Evolutionary conservation across 306 rosid species (phyloP), one percentile per base, ranked within the genome.

Genomic region (Glycine latifolia): DNA sequence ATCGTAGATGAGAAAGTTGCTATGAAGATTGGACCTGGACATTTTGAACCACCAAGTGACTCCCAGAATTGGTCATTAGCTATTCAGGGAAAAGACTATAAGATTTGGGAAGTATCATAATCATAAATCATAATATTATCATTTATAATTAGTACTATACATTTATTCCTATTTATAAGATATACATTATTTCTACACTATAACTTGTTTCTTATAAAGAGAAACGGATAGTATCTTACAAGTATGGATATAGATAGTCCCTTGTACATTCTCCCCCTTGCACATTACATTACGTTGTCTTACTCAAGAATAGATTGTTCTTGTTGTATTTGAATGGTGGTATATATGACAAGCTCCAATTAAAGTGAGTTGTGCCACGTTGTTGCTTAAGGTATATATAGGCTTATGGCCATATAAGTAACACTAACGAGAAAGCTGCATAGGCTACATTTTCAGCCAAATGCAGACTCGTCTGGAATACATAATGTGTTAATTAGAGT

Each of bases 11-110:
- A 87, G 53, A 89, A 82, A 49, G 81, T 94, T 31, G 91, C 89
- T 4, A 67, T 94, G 87, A 94, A 94, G 91, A 92, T 94, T 8
- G 98, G 97, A 79, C 98, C 96, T 10, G 98, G 98, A 55, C 74
- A 87, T 79, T 94, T 83, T 79, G 92, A 94, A 72, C 96, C 98
- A 31, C 88, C 85, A 49, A 87, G 56, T 47, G 87, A 75, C 55
- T 63, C 85, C 61, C 70, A 76, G 16, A 80, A 53, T 66, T 94
- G 98, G 98, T 81, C 91, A 61, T 31, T 65, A 70, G 85, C 81
- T 20, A 7, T 67, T 8, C 90, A 91, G 77, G 97, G 98, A 85
- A 91, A 66, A 48, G 91, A 89, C 83, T 94, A 89, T 80, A 88
- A 85, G 93, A 86, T 91, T 74, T 94, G 98, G 98, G 97, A 91